Percentiles rank a stretch among this genome's conserved stretches.
Conservation (phyloP, 75 land plant species). For the Pinus albicaulis region DNA sequence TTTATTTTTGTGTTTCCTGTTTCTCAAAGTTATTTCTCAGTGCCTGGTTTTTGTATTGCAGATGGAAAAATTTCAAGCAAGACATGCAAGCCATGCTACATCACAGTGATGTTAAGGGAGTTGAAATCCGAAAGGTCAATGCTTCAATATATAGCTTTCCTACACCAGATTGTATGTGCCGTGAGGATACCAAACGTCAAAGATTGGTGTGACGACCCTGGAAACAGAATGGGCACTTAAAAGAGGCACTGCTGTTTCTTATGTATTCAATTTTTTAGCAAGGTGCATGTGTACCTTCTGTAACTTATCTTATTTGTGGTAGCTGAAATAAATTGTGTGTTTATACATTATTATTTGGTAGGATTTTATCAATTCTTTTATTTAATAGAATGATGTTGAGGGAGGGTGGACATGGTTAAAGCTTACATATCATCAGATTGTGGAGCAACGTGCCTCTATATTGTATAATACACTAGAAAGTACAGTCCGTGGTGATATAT, state of each 20-base stretch:
- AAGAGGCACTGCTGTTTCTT: too few relatives aligned
- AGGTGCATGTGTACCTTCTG: slow-evolving; percentile 4
- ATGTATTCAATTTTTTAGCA: too few relatives aligned
- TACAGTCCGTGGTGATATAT: not conserved
- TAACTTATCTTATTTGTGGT: not conserved
- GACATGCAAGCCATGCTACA: slow-evolving; percentile 78
- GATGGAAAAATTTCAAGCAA: slow-evolving; percentile 79
- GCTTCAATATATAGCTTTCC: slow-evolving; percentile 90
- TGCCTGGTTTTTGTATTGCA: slow-evolving; percentile 24
- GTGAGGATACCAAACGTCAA: slow-evolving; percentile 14
- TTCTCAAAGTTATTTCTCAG: not conserved
- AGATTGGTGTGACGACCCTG: too few relatives aligned
- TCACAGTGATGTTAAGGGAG: slow-evolving; percentile 89
- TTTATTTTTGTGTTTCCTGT: not conserved
- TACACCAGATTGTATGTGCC: slow-evolving; percentile 99
- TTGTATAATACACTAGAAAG: not conserved
- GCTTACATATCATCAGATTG: not conserved
- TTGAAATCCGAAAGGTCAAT: slow-evolving; percentile 71
- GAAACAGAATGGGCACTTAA: too few relatives aligned
- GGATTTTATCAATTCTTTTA: not conserved
- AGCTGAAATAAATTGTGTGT: not conserved
- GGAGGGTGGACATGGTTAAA: not conserved
- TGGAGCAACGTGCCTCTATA: not conserved
- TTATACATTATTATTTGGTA: not conserved
- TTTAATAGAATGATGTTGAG: slow-evolving; percentile 3